phyloP scores from a whole-genome alignment of 2,329 filamentous ascomycete species.

The Bimuria novae-zelandiae region DNA sequence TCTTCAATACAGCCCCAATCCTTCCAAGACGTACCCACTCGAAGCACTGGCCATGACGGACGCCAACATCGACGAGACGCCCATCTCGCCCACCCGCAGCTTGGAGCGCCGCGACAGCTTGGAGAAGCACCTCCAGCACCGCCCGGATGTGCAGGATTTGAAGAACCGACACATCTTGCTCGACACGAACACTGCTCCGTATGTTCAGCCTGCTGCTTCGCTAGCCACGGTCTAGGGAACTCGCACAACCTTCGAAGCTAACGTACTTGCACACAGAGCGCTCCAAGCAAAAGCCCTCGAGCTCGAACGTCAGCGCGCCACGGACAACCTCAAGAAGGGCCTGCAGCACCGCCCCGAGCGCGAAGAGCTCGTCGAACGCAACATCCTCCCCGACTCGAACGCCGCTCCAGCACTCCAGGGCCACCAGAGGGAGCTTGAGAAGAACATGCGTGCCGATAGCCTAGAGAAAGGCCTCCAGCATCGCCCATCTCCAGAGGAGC shows the following conservation, averaged over 20 bases:
- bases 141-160: constrained; percentile 62
- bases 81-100: constrained; percentile 47
- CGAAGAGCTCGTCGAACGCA: constrained; percentile 79
- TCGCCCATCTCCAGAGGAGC: constrained; percentile 70
- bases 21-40: constrained; percentile 1
- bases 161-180: constrained; percentile 71
- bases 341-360: constrained; percentile 68
- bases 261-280: constrained; percentile 48
- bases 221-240: no score
- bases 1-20: not conserved
- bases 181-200: constrained; percentile 70
- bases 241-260: no score
- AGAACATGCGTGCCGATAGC: constrained; percentile 72
- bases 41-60: constrained; percentile 29
- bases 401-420: constrained; percentile 80
- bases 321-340: constrained; percentile 67
- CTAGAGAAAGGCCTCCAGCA: constrained; percentile 68
- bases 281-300: constrained; percentile 66
- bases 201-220: no score
- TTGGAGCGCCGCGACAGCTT: constrained; percentile 65
- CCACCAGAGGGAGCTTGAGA: constrained; percentile 82
- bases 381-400: constrained; percentile 80
- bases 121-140: constrained; percentile 54
- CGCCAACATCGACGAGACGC: constrained; percentile 43
- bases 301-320: constrained; percentile 62